phyloP scores from a whole-genome alignment of 306 rosid genomes.

The Citrullus amarus region DNA sequence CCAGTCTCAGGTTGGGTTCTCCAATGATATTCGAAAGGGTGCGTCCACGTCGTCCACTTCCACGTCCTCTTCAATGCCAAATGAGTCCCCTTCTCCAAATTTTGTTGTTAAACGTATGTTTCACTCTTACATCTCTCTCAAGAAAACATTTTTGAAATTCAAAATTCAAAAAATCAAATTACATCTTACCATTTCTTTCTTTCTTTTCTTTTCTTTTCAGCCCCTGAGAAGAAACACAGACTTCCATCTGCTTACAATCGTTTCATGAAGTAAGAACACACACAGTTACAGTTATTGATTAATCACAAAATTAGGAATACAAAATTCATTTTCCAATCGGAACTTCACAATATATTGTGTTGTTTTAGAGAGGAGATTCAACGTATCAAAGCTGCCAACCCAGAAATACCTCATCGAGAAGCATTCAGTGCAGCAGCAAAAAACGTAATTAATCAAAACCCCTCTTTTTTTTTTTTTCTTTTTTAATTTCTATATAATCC shows the following conservation, averaged over 20 bases:
- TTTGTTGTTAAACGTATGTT: slow-evolving; percentile 80
- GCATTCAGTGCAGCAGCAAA: slow-evolving; percentile 96
- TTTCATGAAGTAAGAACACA: slow-evolving; percentile 77
- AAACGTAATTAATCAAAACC: slow-evolving; percentile 28
- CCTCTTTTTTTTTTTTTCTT: not conserved
- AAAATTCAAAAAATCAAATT: too few species aligned
- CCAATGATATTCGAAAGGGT: slow-evolving; percentile 46
- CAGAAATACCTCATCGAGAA: slow-evolving; percentile 93
- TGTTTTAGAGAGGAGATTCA: slow-evolving; percentile 69
- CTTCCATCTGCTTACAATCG: slow-evolving; percentile 97
- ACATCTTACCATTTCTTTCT: too few species aligned
- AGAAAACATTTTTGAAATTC: too few species aligned
- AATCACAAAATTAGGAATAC: not conserved
- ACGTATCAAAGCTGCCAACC: slow-evolving; percentile 87
- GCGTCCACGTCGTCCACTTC: slow-evolving; percentile 25
- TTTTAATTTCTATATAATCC: not conserved
- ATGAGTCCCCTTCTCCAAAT: slow-evolving; percentile 73
- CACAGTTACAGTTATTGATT: not conserved
- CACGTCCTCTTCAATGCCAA: slow-evolving; percentile 42
- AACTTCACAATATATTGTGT: too few species aligned
- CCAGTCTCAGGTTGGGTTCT: slow-evolving; percentile 43
- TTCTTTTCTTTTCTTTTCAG: slow-evolving; percentile 23
- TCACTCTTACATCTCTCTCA: too few species aligned
- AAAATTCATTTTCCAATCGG: too few species aligned
- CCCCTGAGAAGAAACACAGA: slow-evolving; percentile 97